Conservation (phyloP, 2,329 filamentous ascomycete genomes). For the Tolypocladium album region DNA sequence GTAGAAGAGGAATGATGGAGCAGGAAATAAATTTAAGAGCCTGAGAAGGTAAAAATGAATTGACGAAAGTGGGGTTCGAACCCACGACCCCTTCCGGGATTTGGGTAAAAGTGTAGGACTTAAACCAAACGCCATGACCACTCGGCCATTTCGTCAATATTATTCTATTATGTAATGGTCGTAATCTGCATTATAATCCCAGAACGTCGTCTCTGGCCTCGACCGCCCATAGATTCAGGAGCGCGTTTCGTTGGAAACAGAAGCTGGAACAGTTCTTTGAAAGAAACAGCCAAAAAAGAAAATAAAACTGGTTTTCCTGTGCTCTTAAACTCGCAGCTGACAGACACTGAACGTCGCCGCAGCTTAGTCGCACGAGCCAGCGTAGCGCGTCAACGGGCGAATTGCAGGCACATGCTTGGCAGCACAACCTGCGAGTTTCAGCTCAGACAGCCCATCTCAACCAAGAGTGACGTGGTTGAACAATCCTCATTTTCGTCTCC, state of each 20-base stretch:
- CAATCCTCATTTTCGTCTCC: not conserved
- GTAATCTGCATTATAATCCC: not conserved
- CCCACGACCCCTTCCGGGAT: not conserved
- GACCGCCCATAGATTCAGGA: no score
- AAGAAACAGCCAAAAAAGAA: no score
- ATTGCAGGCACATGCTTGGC: not conserved
- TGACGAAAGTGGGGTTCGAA: conserved; percentile 1
- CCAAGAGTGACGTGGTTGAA: not conserved
- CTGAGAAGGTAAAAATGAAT: not conserved
- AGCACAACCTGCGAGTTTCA: not conserved
- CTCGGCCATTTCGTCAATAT: not conserved
- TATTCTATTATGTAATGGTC: not conserved
- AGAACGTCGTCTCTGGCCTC: not conserved
- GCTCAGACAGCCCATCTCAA: not conserved
- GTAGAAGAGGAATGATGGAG: no score
- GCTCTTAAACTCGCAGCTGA: not conserved
- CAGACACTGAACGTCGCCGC: not conserved
- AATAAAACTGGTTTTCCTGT: no score
- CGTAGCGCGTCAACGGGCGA: not conserved
- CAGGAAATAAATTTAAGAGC: no score
- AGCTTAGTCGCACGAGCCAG: not conserved
- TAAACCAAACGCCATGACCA: not conserved
- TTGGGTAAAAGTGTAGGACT: not conserved
- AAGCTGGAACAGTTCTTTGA: not conserved
- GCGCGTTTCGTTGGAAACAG: not conserved